Conservation (phyloP, 331 rosid species). For the Telfairia occidentalis region DNA sequence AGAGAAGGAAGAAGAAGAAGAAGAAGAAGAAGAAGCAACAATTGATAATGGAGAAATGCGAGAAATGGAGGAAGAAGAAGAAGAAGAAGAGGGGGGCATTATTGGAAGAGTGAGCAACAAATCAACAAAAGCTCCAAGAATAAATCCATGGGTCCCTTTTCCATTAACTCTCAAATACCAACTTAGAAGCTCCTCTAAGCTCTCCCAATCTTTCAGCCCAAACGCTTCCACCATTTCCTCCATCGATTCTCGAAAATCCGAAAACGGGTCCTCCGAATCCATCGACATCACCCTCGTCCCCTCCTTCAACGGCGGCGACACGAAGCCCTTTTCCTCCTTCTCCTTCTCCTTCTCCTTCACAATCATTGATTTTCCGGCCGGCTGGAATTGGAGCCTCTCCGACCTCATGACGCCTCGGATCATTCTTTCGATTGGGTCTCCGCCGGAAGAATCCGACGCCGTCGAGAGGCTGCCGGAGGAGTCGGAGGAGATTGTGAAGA, state of each 20-base stretch:
- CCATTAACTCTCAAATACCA: constrained; percentile 55
- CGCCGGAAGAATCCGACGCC: constrained; percentile 19
- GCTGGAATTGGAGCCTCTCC: constrained; percentile 59
- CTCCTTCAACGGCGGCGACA: constrained; percentile 26
- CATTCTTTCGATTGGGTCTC: constrained; percentile 38
- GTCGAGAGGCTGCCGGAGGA: constrained; percentile 32
- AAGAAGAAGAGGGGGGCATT: constrained; percentile 13
- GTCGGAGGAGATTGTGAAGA: constrained; percentile 15
- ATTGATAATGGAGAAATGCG: constrained; percentile 25
- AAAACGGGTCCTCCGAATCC: constrained; percentile 55
- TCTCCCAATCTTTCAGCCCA: constrained; percentile 50
- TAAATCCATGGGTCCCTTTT: constrained; percentile 31
- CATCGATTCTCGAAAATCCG: constrained; percentile 66
- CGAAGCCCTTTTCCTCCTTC: constrained; percentile 15
- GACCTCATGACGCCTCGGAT: constrained; percentile 48
- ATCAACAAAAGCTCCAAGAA: constrained; percentile 67
- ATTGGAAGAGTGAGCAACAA: constrained; percentile 33
- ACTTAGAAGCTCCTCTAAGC: constrained; percentile 59
- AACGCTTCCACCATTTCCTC: constrained; percentile 76
- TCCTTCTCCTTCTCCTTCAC: constrained; percentile 29
- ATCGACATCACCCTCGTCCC: constrained; percentile 25
- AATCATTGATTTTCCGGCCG: constrained; percentile 37
- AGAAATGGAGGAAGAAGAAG: constrained; percentile 19
- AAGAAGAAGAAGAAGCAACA: constrained; percentile 8
- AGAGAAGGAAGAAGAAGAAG: constrained; percentile 12